phyloP scores from a whole-genome alignment of 306 rosid species.

The Glycine tomentella region DNA sequence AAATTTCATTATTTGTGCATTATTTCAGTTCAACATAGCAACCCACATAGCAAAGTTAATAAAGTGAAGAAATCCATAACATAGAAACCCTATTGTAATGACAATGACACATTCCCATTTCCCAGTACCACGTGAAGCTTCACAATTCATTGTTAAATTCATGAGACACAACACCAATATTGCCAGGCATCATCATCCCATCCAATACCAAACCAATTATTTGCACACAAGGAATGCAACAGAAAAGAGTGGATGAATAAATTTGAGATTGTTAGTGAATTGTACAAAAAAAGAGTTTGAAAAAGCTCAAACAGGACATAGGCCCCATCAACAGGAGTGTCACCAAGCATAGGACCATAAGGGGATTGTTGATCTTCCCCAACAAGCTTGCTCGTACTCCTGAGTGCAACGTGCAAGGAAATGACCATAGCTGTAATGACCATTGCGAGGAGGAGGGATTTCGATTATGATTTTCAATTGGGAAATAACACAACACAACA shows the following conservation, averaged over 20 bases:
- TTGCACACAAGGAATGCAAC: no score
- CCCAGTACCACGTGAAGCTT: no score
- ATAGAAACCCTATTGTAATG: no score
- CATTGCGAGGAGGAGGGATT: conserved; percentile 41
- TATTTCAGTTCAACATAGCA: no score
- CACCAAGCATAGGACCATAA: conserved; percentile 60
- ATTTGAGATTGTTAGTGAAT: conserved; percentile 25
- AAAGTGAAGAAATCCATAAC: no score
- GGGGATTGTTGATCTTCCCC: conserved; percentile 69
- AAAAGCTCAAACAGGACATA: conserved; percentile 48
- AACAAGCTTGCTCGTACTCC: conserved; percentile 65
- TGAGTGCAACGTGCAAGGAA: conserved; percentile 57
- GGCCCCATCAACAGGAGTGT: conserved; percentile 46
- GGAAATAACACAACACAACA: no score
- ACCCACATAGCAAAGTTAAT: no score
- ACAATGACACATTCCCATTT: no score
- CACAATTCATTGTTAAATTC: no score
- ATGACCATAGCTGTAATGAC: conserved; percentile 35
- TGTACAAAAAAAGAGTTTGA: not conserved
- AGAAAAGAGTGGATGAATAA: conserved; percentile 1
- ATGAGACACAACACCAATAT: no score
- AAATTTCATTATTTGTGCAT: not conserved
- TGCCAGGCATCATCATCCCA: no score
- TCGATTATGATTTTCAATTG: no score
- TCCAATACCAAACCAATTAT: not conserved